Conservation (phyloP, 345 rosid species). For the Lepidium aucheri region DNA sequence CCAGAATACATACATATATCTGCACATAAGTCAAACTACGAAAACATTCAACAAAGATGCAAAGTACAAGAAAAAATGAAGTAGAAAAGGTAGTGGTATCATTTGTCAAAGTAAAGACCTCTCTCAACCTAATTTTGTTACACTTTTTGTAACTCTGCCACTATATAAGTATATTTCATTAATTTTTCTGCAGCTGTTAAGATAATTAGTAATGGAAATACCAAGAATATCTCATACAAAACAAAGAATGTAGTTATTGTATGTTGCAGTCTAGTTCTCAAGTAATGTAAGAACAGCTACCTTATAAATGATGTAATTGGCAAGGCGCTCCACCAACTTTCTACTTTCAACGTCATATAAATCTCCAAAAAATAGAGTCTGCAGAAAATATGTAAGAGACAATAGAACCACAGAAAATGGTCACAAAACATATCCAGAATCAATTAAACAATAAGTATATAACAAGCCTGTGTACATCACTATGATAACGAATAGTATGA, state of each 20-base stretch:
- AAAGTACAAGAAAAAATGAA: background rate
- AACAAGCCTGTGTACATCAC: background rate
- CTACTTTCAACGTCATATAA: constrained; percentile 71
- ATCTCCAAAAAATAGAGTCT: constrained; percentile 82
- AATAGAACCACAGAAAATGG: background rate
- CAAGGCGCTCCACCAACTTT: constrained; percentile 80
- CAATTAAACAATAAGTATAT: background rate
- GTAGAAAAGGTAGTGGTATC: background rate
- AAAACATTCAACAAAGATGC: background rate
- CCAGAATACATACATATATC: background rate
- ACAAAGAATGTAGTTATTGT: background rate
- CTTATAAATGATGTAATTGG: constrained; percentile 94
- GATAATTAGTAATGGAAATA: background rate
- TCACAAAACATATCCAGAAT: background rate
- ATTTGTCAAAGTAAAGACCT: constrained; percentile 3
- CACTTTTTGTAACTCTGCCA: background rate
- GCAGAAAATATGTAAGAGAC: constrained; percentile 23
- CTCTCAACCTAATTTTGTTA: background rate
- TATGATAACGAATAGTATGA: background rate
- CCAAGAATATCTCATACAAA: background rate
- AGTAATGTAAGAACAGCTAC: constrained; percentile 32
- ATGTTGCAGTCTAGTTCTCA: background rate
- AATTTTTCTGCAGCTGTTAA: background rate
- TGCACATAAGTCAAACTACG: background rate
- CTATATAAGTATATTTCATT: background rate